Base-by-base conservation (phyloP, 768 basidiomycete species). In the Trametes cingulata region DNA sequence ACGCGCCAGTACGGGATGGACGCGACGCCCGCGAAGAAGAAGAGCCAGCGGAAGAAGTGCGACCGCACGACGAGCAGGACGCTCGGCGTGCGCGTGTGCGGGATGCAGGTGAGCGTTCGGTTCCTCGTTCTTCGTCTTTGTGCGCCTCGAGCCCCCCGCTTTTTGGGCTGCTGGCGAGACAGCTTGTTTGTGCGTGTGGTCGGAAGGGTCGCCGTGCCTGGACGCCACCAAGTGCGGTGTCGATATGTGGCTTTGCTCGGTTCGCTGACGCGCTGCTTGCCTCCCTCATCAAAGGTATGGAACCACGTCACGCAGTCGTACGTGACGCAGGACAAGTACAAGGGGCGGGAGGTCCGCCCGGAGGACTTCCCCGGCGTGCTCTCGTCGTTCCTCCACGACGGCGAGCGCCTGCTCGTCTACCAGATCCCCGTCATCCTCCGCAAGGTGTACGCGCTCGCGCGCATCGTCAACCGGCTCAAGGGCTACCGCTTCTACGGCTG, bases 401-500 rank as follows among this genome's bases (percentile, higher is more conserved):
- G 96, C 62, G 83, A 91, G 66, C 81, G 80, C 13, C 77, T 98
- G 27, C 81, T 98, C 64, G 85, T 87, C 35, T 88, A 97, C 71
- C 97, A 98, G 67, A 97, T 99, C 65, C 97, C 97, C 2, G 74
- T 84, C 60, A 81, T 98, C 50, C 83, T 98, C 49, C 89, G 90
- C 71, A 97, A 98, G 76, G 78, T 99, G 17, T 95, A 95, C 71
- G 87, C 87, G n/a, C 85, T 99, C 48, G 95, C 96, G 24, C 85
- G 87, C 48, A 97, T 98, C 75, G 82, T 98, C 67, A 81, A 87
- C 71, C 85, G 90, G 8, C 78, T 99, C 61, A 91, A 89, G 67
- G 94, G 97, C n/a, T 99, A 92, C 76, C 86, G 97, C 49, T 98
- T 99, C 75, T 99, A 99, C 71, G 97, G 97, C 14, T 98, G 96